Base-by-base conservation (phyloP, 2,329 filamentous ascomycete genomes). In the Trichoderma lentiforme region DNA sequence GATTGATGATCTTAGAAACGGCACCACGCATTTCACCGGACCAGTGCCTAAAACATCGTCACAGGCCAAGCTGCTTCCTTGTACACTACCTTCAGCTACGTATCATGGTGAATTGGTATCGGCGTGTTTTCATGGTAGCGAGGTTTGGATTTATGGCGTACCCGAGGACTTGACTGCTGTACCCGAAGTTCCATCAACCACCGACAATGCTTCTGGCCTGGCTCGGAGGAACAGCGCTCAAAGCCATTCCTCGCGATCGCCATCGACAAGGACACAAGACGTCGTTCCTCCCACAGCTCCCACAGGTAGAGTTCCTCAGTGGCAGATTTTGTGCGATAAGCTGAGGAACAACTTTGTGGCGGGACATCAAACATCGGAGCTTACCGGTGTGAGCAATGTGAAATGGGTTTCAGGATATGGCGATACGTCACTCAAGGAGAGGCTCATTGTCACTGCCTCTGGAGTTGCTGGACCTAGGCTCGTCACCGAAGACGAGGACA, bases 141-240 rank as follows among this genome's bases (percentile, higher is more conserved):
- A 93, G 28, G 83, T 96, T 6, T 95, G 92, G 92, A 81, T 95
- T 3, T 95, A 95, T 79, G 93, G 93, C 30, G 83, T 95, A 32
- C 93, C 93, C 1, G 89, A 92, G 76, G 89, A 92, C 75, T 82
- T 94, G 24, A 91, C 93, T 77, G 87, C 90, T 26, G 81, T 88
- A 24, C 84, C 88, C 2, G 86, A 88, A 81, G 83, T 67, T 71
- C 70, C 77, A 3, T 56, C 75, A 3, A 72, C 73, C 43, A 74
- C 73, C 56, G 73, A 75, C 39, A 76, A 77, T 53, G 56, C 75
- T 7, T 73, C 76, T 14, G 75, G 74, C 21, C 71, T 81, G 0
- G 79, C 78, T 18, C 78, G 81, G 60, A 51, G 67, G 28, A 70
- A 70, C 39, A 70, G 67, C 30, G 39, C 56, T 11, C 77, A 79